These are phyloP conservation scores for Aspergillus homomorphus DNA, from an alignment of 495 filamentous ascomycete species.

Conservation along the genomic window DNA sequence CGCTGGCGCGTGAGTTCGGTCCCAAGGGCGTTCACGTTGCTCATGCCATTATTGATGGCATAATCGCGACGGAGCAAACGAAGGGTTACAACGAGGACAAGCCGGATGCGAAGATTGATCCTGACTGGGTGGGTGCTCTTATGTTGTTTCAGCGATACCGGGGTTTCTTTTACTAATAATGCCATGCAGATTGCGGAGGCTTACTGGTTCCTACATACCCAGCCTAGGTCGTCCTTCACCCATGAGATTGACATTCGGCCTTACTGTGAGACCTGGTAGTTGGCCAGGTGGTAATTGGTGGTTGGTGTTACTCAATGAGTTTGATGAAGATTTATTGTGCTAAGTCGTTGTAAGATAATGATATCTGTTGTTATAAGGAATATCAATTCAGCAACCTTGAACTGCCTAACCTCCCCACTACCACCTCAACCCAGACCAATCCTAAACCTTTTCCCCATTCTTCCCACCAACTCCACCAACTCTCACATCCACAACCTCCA, in stretches of 20 bases:
- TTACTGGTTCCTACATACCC: conserved; percentile 72
- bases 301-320: too few species aligned
- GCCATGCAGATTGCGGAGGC: conserved; percentile 61
- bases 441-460: background rate
- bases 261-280: conserved; percentile 50
- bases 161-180: background rate
- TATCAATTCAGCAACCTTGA: too few species aligned
- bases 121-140: conserved; percentile 56
- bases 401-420: background rate
- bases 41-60: conserved; percentile 71
- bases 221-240: conserved; percentile 63
- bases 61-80: conserved; percentile 69
- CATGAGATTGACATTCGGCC: conserved; percentile 68
- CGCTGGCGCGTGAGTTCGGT: conserved; percentile 71
- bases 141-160: background rate
- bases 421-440: background rate
- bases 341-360: background rate
- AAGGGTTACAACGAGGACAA: conserved; percentile 50
- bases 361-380: too few species aligned
- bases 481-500: background rate
- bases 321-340: too few species aligned
- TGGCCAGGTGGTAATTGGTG: too few species aligned
- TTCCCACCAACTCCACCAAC: background rate
- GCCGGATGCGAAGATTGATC: conserved; percentile 61
- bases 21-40: conserved; percentile 74